Base-by-base conservation (phyloP, 805 yeast genomes). In the Candida silvicultrix region DNA sequence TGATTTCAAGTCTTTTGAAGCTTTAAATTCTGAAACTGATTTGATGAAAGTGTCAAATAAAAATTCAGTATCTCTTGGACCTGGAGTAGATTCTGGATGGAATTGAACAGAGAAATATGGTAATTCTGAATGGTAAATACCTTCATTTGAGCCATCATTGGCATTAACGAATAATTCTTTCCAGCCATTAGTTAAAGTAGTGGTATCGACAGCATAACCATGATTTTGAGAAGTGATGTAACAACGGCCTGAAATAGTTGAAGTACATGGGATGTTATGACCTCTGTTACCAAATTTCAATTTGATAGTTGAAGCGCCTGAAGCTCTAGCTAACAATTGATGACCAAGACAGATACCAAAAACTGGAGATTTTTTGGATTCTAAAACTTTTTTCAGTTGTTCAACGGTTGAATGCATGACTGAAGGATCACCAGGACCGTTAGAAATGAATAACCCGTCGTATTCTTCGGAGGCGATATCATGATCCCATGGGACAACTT, bases 371-470 rank as follows among this genome's bases (percentile, higher is more conserved):
- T 80, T 82, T 43, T 80, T 85, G 34, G 77, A 75, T 39, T 74
- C 73, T 48, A 92, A 64, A 32, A 78, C 85, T 38, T 65, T 66
- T 36, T 74, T 56, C 60, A 94, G 70, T 56, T 77, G 81, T 37
- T 69, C 74, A 32, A 85, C 85, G 49, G 89, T 78, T 19, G 74
- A 77, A 40, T 80, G 66, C 80, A 94, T 76, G 47, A 86, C 88
- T 39, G 94, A 78, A 47, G 99, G 99, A 71, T 94, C 98, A 79
- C 99, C 99, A 25, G 99, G 99, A 73, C 99, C 99, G 69, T 94
- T 94, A 46, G 97, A 90, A 54, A 92, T 74, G 69, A 94, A 94
- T 59, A 94, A 75, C 74, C 99, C 99, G 66, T 94, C 99, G 64
- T 85, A 94, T 51, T 81, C 75, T 67, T 89, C 96, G 43, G 68